Conservation (phyloP, 2,329 filamentous ascomycete species). For the Sclerotinia sclerotiorum region DNA sequence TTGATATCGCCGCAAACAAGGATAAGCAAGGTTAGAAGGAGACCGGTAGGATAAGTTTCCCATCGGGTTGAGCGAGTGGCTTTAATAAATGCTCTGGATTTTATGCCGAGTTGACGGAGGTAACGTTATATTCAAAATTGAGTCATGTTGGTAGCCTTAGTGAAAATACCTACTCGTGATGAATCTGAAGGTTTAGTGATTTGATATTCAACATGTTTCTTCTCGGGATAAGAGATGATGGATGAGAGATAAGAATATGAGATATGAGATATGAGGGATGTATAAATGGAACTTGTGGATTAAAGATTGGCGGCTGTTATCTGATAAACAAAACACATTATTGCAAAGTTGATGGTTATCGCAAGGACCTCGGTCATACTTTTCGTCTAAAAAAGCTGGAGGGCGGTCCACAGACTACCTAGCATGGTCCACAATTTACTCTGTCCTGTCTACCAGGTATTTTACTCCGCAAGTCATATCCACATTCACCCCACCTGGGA, state of each 20-base stretch:
- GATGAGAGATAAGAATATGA: too few species aligned
- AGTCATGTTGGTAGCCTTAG: not conserved
- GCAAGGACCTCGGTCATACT: conserved; percentile 4
- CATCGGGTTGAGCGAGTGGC: not conserved
- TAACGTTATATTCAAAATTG: not conserved
- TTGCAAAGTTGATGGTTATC: not conserved
- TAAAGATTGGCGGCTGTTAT: not conserved
- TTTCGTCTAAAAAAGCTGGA: not conserved
- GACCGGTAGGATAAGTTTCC: not conserved
- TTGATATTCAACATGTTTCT: not conserved
- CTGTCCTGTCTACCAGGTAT: too few species aligned
- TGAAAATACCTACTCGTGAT: not conserved
- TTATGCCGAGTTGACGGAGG: not conserved
- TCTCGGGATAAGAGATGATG: not conserved
- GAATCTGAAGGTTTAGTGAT: not conserved
- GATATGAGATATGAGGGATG: not conserved
- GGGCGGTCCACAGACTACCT: not conserved
- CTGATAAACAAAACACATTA: not conserved
- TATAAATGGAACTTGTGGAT: not conserved
- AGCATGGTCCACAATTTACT: too few species aligned
- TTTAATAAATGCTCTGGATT: not conserved
- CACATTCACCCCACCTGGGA: not conserved
- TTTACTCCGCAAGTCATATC: not conserved
- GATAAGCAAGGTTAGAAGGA: not conserved
- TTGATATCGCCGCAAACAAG: not conserved